These are phyloP conservation scores for Astraeus odoratus DNA, from an alignment of 768 basidiomycete genomes.

Conservation along the genomic window DNA sequence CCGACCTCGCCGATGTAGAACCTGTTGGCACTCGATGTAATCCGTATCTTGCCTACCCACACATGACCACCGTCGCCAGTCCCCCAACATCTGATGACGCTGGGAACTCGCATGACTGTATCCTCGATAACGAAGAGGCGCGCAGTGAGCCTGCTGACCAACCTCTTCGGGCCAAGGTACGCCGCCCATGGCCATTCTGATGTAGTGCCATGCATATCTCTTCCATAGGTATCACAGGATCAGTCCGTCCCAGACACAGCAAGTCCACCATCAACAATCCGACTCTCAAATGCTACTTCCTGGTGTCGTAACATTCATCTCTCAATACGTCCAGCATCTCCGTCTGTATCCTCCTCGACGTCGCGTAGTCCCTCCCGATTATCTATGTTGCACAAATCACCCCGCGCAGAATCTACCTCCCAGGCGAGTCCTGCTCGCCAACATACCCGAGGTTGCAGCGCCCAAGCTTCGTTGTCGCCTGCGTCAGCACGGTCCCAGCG, in stretches of 20 bases:
- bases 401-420: slow-evolving; percentile 21
- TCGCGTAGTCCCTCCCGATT: slow-evolving; percentile 33
- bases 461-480: slow-evolving; percentile 39
- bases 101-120: slow-evolving; percentile 33
- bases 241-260: slow-evolving; percentile 16
- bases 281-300: slow-evolving; percentile 30
- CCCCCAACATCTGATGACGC: slow-evolving; percentile 26
- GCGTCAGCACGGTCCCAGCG: slow-evolving; percentile 8
- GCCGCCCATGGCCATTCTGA: slow-evolving; percentile 20
- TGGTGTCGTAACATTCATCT: slow-evolving; percentile 37
- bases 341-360: slow-evolving; percentile 32
- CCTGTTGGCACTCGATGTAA: slow-evolving; percentile 25
- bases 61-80: slow-evolving; percentile 24
- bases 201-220: slow-evolving; percentile 13
- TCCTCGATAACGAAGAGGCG: slow-evolving; percentile 29
- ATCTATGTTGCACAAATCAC: slow-evolving; percentile 36
- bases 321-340: slow-evolving; percentile 36
- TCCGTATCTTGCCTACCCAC: slow-evolving; percentile 39
- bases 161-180: slow-evolving; percentile 14
- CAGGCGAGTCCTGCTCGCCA: slow-evolving; percentile 22
- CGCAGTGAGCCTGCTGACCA: slow-evolving; percentile 19
- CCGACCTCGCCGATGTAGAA: slow-evolving; percentile 17
- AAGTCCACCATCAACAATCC: slow-evolving; percentile 27
- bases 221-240: slow-evolving; percentile 18
- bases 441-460: slow-evolving; percentile 46